These are phyloP conservation scores for Fusarium musae DNA, from an alignment of 2,329 filamentous ascomycete species.

Conservation along the genomic window DNA sequence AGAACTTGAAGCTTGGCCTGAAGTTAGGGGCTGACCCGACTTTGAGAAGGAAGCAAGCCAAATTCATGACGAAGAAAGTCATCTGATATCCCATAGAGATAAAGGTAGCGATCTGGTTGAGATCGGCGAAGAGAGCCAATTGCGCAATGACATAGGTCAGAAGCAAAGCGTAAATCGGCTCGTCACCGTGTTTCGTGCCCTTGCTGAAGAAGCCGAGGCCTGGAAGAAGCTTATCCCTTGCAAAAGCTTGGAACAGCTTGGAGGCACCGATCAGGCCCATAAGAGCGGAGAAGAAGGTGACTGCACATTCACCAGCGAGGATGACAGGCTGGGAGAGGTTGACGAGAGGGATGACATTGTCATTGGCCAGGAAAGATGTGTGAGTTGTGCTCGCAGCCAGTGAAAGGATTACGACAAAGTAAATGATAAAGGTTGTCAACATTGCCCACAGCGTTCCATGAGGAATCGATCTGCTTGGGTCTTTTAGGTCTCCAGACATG, in stretches of 20 bases:
- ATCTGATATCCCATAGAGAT: constrained; percentile 94
- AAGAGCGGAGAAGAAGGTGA: constrained; percentile 84
- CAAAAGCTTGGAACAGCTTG: constrained; percentile 85
- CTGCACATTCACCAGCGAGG: constrained; percentile 83
- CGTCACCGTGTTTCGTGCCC: constrained; percentile 77
- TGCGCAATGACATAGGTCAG: constrained; percentile 81
- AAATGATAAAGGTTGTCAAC: constrained; percentile 78
- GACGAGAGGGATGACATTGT: constrained; percentile 84
- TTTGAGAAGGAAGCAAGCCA: constrained; percentile 87
- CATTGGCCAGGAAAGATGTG: constrained; percentile 76
- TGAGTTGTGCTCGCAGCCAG: constrained; percentile 82
- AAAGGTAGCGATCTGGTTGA: constrained; percentile 89
- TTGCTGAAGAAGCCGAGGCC: constrained; percentile 79
- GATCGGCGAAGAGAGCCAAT: constrained; percentile 81
- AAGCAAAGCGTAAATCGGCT: constrained; percentile 80
- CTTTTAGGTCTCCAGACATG: constrained; percentile 87
- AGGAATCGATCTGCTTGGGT: constrained; percentile 86
- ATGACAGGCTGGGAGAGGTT: constrained; percentile 80
- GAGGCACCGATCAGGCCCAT: constrained; percentile 90
- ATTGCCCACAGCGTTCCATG: constrained; percentile 85
- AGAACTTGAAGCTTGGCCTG: constrained; percentile 87
- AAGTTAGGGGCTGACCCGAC: constrained; percentile 91
- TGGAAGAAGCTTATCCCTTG: constrained; percentile 81
- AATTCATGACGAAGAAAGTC: constrained; percentile 89
- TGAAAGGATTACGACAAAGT: constrained; percentile 79